Evolutionary conservation across 1,139 yeast genomes (phyloP).

Genomic region (Hyphopichia wangnamkhiaoensis): DNA sequence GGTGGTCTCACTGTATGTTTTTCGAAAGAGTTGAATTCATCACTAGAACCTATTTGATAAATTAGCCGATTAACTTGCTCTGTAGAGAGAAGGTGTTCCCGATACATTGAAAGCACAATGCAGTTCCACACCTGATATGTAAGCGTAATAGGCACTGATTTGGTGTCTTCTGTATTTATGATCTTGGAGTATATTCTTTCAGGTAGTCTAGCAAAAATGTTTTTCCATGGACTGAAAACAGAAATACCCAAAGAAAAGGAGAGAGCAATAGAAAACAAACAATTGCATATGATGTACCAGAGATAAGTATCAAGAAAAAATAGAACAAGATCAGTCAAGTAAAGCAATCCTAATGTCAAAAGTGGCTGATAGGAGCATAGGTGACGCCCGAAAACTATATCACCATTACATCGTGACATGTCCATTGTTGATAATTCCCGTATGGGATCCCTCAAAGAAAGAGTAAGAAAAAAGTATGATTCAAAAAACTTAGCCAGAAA

Average conservation of each 20-base stretch:
- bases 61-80: conserved; percentile 66
- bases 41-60: conserved; percentile 39
- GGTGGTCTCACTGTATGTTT: conserved; percentile 56
- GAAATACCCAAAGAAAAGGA: conserved; percentile 79
- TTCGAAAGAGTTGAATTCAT: conserved; percentile 33
- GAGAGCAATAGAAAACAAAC: conserved; percentile 66
- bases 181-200: conserved; percentile 70
- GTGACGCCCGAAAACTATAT: conserved; percentile 45
- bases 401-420: conserved; percentile 65
- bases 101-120: conserved; percentile 68
- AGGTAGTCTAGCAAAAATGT: conserved; percentile 72
- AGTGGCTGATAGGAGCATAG: conserved; percentile 64
- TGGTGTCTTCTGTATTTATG: conserved; percentile 44
- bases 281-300: conserved; percentile 85
- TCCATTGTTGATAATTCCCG: conserved; percentile 63
- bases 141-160: conserved; percentile 47
- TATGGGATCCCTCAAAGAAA: conserved; percentile 78
- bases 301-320: conserved; percentile 84
- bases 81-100: conserved; percentile 75
- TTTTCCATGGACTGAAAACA: conserved; percentile 84
- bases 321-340: conserved; percentile 66
- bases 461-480: conserved; percentile 77
- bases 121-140: conserved; percentile 83
- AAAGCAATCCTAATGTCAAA: conserved; percentile 55
- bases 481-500: conserved; percentile 74